Evolutionary conservation across 441 rosid genomes (phyloP).

Genomic region (Raphanus hybrid): DNA sequence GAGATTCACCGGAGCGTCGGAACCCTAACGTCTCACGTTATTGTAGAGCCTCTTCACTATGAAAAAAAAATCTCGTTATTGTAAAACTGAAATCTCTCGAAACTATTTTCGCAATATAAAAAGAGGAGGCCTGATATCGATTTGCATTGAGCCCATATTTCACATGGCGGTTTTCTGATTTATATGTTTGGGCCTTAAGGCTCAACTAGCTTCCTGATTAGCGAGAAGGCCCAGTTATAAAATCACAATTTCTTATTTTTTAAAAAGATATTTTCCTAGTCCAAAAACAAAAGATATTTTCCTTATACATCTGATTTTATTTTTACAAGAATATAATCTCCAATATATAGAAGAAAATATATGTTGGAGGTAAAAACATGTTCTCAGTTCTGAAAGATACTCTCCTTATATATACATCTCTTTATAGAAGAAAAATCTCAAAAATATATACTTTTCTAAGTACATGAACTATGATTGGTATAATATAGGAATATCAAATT

Average conservation of each 20-base stretch:
- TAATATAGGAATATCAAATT: background rate
- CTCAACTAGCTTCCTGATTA: background rate
- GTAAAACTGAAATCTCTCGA: background rate
- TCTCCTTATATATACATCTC: too few relatives aligned
- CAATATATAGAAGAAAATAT: too few relatives aligned
- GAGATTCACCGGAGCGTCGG: conserved; percentile 28
- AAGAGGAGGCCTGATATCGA: background rate
- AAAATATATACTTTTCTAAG: too few relatives aligned
- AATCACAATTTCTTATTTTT: background rate
- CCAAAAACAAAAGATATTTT: background rate
- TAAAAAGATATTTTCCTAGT: background rate
- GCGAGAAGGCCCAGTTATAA: background rate
- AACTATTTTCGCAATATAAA: background rate
- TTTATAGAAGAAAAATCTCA: too few relatives aligned
- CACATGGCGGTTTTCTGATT: background rate
- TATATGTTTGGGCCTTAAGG: background rate
- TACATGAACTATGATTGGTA: too few relatives aligned
- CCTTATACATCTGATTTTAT: background rate
- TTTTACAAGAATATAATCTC: too few relatives aligned
- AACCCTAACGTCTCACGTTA: conserved; percentile 32
- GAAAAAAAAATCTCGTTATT: conserved; percentile 10
- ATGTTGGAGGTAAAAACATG: too few relatives aligned
- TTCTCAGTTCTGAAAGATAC: too few relatives aligned
- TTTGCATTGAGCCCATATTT: background rate
- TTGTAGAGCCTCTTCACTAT: background rate